Percentiles rank a stretch among this genome's conserved stretches.
Conservation (phyloP, 2,329 filamentous ascomycete species). For the Cladosporium cucumerinum region DNA sequence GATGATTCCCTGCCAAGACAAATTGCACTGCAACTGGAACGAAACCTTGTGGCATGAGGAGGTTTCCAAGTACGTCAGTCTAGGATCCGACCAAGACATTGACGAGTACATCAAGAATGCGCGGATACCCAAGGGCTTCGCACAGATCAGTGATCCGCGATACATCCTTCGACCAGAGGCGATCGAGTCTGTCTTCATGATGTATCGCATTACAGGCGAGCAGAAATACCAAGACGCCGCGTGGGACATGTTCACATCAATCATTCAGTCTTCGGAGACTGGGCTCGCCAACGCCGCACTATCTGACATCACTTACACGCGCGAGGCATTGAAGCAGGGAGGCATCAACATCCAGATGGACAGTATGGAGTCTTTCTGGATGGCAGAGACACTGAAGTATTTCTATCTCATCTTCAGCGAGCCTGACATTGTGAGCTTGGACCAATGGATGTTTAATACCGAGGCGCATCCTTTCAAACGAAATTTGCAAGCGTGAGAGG, state of each 20-base stretch:
- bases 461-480: conserved; percentile 48
- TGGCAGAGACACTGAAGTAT: conserved; percentile 51
- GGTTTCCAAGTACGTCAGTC: conserved; percentile 27
- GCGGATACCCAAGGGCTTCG: conserved; percentile 44
- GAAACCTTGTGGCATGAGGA: conserved; percentile 49
- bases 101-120: conserved; percentile 38
- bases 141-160: conserved; percentile 41
- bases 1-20: conserved; percentile 48
- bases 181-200: conserved; percentile 59
- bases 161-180: conserved; percentile 55
- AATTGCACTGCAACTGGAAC: conserved; percentile 50
- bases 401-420: conserved; percentile 49
- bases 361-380: conserved; percentile 50
- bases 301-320: conserved; percentile 39
- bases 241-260: conserved; percentile 51
- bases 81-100: conserved; percentile 24
- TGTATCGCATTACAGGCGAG: conserved; percentile 59
- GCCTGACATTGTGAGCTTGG: conserved; percentile 41
- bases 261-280: conserved; percentile 43
- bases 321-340: conserved; percentile 35
- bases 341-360: conserved; percentile 34
- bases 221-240: conserved; percentile 44
- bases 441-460: conserved; percentile 51
- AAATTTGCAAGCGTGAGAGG: background rate
- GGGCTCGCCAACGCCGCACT: conserved; percentile 47